Base-by-base conservation (phyloP, 2,329 filamentous ascomycete species). In the Botrytis squamosa region DNA sequence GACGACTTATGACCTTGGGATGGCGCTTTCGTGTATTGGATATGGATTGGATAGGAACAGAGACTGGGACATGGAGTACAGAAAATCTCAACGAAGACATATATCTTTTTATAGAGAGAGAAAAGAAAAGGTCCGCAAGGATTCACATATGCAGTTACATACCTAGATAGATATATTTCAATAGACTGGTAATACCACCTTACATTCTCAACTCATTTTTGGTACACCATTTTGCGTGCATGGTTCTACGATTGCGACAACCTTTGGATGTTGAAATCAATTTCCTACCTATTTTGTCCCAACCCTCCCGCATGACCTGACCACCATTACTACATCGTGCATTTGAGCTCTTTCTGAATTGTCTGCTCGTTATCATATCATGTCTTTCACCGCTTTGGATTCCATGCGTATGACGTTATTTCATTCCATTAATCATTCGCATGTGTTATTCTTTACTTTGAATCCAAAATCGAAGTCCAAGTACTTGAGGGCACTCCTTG, bases 21-120 rank as follows among this genome's bases (percentile, higher is more conserved):
- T 38, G 65, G 65, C 65, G 65, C 65, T 68, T 57, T 68, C 49
- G 49, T 44, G 57, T 65, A 29, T 68, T 69, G 46, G 44, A 12
- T 36, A 44, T 64, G 65, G 25, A 55, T 71, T 57, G 72, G 52
- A 29, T 55, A 3, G 73, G 73, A 22, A 33, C 36, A 46, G 44
- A 40, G 20, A 38, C 20, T 59, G 5, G 66, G 38, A 36, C n/a
- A 52, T 44, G 55, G 66, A 69, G 49, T 57, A 57, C 25, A 62
- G 63, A 59, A 44, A 69, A 72, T 68, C 66, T 57, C 49, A 72
- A 72, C 72, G 60, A 74, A 60, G 60, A 69, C 63, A 72, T 68
- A 63, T 74, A 64, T 74, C 22, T 46, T 57, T 62, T 62, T 10
- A 46, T 70, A 70, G 52, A 70, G 60, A 42, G 20, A 42, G 60